phyloP scores from a whole-genome alignment of 768 basidiomycete genomes.

The Phaeolepiota aurea region DNA sequence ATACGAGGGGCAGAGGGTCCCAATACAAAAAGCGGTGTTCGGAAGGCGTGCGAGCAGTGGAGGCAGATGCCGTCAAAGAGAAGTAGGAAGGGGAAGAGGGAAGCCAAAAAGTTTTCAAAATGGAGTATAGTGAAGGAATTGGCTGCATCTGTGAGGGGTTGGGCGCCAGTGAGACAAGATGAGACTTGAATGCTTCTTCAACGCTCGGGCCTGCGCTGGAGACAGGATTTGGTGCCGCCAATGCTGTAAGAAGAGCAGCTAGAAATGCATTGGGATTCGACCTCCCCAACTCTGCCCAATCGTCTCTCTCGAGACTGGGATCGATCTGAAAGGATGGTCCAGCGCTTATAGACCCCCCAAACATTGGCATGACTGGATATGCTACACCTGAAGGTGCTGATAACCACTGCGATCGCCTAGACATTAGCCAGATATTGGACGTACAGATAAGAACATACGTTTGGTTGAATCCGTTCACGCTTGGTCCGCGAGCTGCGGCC shows the following conservation, averaged over 20 bases:
- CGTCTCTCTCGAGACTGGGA: conserved; percentile 45
- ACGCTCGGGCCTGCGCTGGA: conserved; percentile 54
- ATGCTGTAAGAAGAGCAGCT: conserved; percentile 42
- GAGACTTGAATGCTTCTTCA: conserved; percentile 74
- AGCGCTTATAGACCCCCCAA: conserved; percentile 18
- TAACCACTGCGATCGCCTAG: conserved; percentile 5
- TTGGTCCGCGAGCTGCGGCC: conserved; percentile 16
- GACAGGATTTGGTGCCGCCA: conserved; percentile 57
- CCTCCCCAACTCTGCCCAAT: conserved; percentile 56
- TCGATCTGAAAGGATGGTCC: conserved; percentile 33
- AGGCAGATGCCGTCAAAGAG: conserved; percentile 65
- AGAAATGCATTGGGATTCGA: conserved; percentile 52
- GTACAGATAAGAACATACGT: conserved; percentile 1
- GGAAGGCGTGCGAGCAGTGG: conserved; percentile 57
- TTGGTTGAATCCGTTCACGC: conserved; percentile 1
- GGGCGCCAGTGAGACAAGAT: conserved; percentile 56
- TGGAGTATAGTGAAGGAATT: conserved; percentile 66
- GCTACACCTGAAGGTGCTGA: conserved; percentile 12
- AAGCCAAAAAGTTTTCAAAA: conserved; percentile 80
- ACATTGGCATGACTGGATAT: conserved; percentile 14
- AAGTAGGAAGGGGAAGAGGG: conserved; percentile 74
- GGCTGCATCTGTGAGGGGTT: conserved; percentile 36
- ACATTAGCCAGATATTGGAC: background rate
- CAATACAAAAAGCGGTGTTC: conserved; percentile 80
- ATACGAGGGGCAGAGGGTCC: conserved; percentile 78